These are phyloP conservation scores for Penicillium fimorum DNA, from an alignment of 495 filamentous ascomycete genomes.

Conservation along the genomic window DNA sequence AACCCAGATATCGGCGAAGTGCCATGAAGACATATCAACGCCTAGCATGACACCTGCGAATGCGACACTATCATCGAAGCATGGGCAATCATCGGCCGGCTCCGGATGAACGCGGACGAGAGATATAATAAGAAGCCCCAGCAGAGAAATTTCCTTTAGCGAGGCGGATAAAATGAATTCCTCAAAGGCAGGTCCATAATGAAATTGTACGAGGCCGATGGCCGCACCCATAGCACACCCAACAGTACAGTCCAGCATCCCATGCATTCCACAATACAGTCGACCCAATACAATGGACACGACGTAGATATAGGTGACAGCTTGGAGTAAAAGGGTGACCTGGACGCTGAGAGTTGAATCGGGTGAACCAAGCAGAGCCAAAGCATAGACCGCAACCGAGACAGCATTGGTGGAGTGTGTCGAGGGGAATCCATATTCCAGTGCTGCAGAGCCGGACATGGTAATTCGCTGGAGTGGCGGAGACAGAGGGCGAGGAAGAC, in stretches of 20 bases:
- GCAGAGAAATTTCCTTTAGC: slow-evolving; percentile 54
- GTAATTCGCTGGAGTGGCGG: slow-evolving; percentile 92
- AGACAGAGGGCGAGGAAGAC: slow-evolving; percentile 89
- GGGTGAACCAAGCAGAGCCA: slow-evolving; percentile 62
- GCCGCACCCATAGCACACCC: slow-evolving; percentile 72
- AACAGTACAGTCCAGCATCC: slow-evolving; percentile 83
- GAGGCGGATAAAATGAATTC: slow-evolving; percentile 53
- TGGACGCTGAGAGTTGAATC: slow-evolving; percentile 48
- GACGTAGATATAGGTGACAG: slow-evolving; percentile 74
- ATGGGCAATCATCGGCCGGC: slow-evolving; percentile 94
- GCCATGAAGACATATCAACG: slow-evolving; percentile 76
- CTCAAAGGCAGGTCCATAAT: slow-evolving; percentile 67
- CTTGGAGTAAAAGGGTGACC: slow-evolving; percentile 59
- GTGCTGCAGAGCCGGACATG: slow-evolving; percentile 89
- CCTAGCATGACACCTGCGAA: slow-evolving; percentile 90
- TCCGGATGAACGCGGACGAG: slow-evolving; percentile 91
- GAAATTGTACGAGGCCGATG: slow-evolving; percentile 67
- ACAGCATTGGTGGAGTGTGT: slow-evolving; percentile 97
- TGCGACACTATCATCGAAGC: slow-evolving; percentile 93
- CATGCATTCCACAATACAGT: slow-evolving; percentile 98
- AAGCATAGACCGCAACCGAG: slow-evolving; percentile 82
- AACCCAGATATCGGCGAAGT: slow-evolving; percentile 61
- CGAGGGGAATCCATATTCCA: slow-evolving; percentile 96
- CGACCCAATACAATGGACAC: slow-evolving; percentile 87
- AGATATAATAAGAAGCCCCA: slow-evolving; percentile 63